Conservation (phyloP, 2,329 filamentous ascomycete species). For the Pyrenophora tritici-repentis region DNA sequence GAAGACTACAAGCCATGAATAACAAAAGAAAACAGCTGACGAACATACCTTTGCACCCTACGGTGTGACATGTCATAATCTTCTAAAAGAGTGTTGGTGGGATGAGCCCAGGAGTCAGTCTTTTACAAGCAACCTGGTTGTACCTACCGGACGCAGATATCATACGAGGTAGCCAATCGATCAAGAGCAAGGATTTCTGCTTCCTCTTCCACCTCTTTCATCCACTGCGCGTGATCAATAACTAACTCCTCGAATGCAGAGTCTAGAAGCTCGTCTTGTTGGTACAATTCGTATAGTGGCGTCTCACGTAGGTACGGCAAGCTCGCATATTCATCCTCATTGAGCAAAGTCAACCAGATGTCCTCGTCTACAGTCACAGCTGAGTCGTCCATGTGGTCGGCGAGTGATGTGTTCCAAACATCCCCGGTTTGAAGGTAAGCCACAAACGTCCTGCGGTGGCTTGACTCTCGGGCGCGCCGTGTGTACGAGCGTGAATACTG, state of each 20-base stretch:
- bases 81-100: neutral
- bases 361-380: neutral
- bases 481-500: neutral
- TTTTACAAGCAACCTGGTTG: neutral
- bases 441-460: neutral
- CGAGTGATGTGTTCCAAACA: conserved; percentile 1
- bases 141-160: neutral
- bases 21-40: neutral
- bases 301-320: neutral
- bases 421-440: neutral
- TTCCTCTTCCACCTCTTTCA: conserved; percentile 4
- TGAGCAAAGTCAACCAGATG: neutral
- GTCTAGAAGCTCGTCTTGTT: neutral
- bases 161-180: neutral
- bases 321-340: neutral
- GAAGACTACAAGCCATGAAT: neutral
- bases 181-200: neutral
- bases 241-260: conserved; percentile 7
- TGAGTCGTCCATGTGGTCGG: neutral
- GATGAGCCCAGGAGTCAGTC: neutral
- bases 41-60: neutral
- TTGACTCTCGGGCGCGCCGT: neutral
- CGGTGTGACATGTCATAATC: neutral
- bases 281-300: neutral
- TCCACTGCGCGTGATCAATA: conserved; percentile 11